These are phyloP conservation scores for Curvularia sp. DNA, from an alignment of 2,329 filamentous ascomycete genomes.

Conservation along the genomic window DNA sequence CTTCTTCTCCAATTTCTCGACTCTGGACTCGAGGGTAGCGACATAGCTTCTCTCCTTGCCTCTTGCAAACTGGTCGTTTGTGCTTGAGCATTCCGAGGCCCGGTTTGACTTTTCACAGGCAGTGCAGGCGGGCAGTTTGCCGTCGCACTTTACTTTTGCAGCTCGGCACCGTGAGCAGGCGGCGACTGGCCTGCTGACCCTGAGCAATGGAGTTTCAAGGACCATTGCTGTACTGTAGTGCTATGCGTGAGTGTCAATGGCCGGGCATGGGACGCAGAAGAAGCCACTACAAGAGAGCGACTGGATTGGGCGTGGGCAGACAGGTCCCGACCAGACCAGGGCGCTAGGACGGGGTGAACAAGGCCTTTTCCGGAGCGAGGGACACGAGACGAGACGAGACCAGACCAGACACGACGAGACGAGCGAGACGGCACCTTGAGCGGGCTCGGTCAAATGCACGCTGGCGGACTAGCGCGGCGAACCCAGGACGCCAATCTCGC, in stretches of 20 bases:
- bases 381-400: not conserved
- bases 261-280: conserved; percentile 3
- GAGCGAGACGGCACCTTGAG: conserved; percentile 25
- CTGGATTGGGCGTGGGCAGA: not conserved
- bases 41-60: conserved; percentile 98
- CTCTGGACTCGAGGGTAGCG: conserved; percentile 87
- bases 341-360: not conserved
- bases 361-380: conserved; percentile 1
- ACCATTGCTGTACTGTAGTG: conserved; percentile 50
- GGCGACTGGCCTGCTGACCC: conserved; percentile 79
- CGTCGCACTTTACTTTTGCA: conserved; percentile 98
- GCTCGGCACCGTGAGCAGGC: conserved; percentile 84
- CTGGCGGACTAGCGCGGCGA: conserved; percentile 29
- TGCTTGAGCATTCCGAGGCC: conserved; percentile 86
- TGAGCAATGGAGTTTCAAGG: conserved; percentile 66
- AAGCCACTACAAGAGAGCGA: not conserved
- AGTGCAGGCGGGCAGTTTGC: conserved; percentile 92
- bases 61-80: conserved; percentile 93
- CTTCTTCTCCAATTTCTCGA: conserved; percentile 85
- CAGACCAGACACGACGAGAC: conserved; percentile 15
- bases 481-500: conserved; percentile 14
- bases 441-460: conserved; percentile 24
- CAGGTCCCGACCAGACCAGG: not conserved
- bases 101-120: conserved; percentile 93
- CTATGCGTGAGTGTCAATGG: conserved; percentile 12